phyloP scores from a whole-genome alignment of 208 protist species.

The Acanthamoeba sp. region DNA sequence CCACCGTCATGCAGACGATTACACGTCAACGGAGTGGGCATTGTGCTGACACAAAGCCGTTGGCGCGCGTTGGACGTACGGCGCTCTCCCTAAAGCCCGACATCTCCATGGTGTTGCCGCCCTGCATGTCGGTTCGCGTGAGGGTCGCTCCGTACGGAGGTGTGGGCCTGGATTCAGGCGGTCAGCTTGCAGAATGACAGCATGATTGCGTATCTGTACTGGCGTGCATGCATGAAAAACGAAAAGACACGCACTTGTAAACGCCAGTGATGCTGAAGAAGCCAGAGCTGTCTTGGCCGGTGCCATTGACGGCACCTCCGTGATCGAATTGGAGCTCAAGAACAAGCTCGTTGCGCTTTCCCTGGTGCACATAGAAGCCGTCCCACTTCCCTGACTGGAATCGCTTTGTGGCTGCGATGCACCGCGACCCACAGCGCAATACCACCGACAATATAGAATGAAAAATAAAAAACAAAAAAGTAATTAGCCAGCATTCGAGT shows the following conservation, averaged over 20 bases:
- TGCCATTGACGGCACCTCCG: neutral
- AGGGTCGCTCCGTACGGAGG: constrained; percentile 10
- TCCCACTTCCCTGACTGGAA: constrained; percentile 49
- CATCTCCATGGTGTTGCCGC: constrained; percentile 21
- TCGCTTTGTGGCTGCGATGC: neutral
- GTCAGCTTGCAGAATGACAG: too few relatives aligned
- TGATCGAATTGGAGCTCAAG: constrained; percentile 25
- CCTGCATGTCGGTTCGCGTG: constrained; percentile 15
- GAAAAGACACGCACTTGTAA: constrained; percentile 15
- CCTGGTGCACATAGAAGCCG: constrained; percentile 14
- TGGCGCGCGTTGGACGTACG: too few relatives aligned
- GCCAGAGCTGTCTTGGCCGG: constrained; percentile 16
- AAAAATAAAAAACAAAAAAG: neutral
- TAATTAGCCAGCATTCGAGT: neutral
- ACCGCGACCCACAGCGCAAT: too few relatives aligned
- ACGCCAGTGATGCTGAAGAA: constrained; percentile 33
- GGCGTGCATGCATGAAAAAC: neutral
- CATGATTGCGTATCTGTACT: too few relatives aligned
- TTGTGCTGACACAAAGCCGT: too few relatives aligned
- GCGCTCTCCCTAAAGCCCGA: constrained; percentile 43
- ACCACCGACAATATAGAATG: too few relatives aligned
- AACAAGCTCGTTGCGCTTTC: constrained; percentile 18
- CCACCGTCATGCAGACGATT: too few relatives aligned
- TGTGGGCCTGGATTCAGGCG: neutral
- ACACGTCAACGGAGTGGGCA: too few relatives aligned